Percentiles rank a stretch among this genome's conserved stretches.
Conservation (phyloP, 352 stramenopile species). For the Phytophthora europaea region DNA sequence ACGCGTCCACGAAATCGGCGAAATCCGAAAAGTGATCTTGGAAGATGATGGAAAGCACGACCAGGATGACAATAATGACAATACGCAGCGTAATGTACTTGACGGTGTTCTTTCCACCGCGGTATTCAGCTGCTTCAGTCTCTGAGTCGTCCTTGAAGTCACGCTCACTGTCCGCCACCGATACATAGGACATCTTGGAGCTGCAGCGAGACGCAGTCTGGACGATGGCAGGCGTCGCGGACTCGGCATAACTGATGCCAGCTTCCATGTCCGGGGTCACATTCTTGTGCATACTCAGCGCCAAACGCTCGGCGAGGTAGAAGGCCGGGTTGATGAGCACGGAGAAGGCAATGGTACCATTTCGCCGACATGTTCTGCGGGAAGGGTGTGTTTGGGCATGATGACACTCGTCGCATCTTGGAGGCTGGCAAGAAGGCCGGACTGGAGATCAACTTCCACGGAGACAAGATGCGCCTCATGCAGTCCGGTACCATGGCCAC, state of each 20-base stretch:
- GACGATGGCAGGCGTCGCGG: constrained; percentile 18
- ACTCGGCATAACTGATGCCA: constrained; percentile 29
- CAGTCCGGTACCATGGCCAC: constrained; percentile 74
- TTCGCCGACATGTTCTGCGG: constrained; percentile 91
- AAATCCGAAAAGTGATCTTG: constrained; percentile 52
- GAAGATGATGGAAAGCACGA: constrained; percentile 44
- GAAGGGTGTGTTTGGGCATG: constrained; percentile 57
- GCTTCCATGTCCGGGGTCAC: constrained; percentile 21
- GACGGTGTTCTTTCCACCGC: constrained; percentile 38
- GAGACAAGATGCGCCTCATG: constrained; percentile 82
- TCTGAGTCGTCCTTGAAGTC: constrained; percentile 4
- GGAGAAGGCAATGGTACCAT: constrained; percentile 67
- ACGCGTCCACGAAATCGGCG: constrained; percentile 48
- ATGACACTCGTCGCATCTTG: constrained; percentile 62
- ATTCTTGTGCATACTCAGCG: constrained; percentile 61
- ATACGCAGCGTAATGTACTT: constrained; percentile 52
- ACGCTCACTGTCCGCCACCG: constrained; percentile 22
- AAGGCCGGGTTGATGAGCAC: constrained; percentile 60
- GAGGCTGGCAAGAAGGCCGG: constrained; percentile 67
- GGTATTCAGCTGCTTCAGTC: constrained; percentile 39
- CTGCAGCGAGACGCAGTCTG: constrained; percentile 13
- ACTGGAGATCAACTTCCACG: constrained; percentile 89
- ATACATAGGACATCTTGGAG: constrained; percentile 20
- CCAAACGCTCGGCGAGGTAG: constrained; percentile 56
- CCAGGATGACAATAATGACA: constrained; percentile 49